Conservation (phyloP, 2,329 filamentous ascomycete species). For the Trichoderma atrobrunneum region DNA sequence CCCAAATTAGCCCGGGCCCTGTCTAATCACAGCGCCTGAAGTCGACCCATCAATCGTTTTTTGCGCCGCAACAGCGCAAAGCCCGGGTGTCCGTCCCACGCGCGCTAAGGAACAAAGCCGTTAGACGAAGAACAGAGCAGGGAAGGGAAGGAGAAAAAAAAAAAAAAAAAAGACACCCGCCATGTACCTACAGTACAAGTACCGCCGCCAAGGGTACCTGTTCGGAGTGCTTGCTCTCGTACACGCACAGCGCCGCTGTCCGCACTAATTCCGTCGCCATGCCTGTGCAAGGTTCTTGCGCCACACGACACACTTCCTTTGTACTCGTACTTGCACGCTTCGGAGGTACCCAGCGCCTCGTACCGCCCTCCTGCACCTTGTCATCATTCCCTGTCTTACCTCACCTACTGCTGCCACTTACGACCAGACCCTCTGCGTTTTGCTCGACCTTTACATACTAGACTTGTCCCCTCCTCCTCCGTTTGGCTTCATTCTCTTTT, state of each 20-base stretch:
- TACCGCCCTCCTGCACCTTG: slow-evolving; percentile 20
- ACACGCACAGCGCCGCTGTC: not conserved
- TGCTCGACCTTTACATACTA: slow-evolving; percentile 16
- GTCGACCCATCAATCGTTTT: not conserved
- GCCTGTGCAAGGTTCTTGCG: slow-evolving; percentile 5
- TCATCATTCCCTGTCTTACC: slow-evolving; percentile 20
- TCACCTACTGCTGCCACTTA: slow-evolving; percentile 15
- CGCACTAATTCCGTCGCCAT: not conserved
- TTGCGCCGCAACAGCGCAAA: slow-evolving; percentile 1
- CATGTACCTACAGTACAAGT: not conserved
- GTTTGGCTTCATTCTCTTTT: slow-evolving; percentile 18
- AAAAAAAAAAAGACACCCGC: not conserved
- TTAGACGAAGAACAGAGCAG: not conserved
- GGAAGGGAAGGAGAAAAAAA: not conserved
- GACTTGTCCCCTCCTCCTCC: slow-evolving; percentile 21
- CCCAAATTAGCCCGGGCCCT: slow-evolving; percentile 9
- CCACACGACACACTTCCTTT: not conserved
- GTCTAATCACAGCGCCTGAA: slow-evolving; percentile 9
- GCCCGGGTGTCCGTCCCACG: slow-evolving; percentile 8
- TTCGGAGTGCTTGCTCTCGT: not conserved
- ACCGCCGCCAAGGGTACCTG: not conserved
- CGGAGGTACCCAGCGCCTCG: slow-evolving; percentile 3
- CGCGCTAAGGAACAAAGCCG: not conserved
- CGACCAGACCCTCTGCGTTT: not conserved
- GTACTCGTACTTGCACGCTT: not conserved